Conservation (phyloP, 306 rosid genomes). For the Begonia fuchsioides region DNA sequence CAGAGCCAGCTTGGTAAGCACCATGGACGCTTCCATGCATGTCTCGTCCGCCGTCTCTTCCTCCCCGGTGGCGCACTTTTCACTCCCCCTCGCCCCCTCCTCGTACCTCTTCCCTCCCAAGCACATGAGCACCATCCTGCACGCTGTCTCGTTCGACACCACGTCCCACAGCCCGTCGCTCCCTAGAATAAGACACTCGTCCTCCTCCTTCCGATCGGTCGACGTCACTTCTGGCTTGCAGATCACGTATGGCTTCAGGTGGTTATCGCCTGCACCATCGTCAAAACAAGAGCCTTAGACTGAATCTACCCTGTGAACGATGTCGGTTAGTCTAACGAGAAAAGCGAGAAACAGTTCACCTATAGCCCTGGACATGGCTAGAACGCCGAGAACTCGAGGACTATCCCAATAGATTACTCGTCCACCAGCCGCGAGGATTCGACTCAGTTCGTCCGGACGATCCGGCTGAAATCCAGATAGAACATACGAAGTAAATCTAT, state of each 20-base stretch:
- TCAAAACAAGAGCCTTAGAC: not conserved
- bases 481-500: not conserved
- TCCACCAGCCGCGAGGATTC: slow-evolving; percentile 49
- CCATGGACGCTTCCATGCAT: not conserved
- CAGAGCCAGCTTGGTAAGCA: not conserved
- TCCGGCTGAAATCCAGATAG: slow-evolving; percentile 34
- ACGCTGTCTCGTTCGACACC: slow-evolving; percentile 44
- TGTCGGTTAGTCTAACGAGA: no score
- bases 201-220: slow-evolving; percentile 40
- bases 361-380: slow-evolving; percentile 65
- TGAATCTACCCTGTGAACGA: not conserved
- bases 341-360: slow-evolving; percentile 14
- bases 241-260: slow-evolving; percentile 50
- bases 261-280: slow-evolving; percentile 33
- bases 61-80: not conserved
- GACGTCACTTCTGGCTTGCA: slow-evolving; percentile 51
- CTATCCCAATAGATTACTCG: slow-evolving; percentile 60
- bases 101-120: slow-evolving; percentile 17
- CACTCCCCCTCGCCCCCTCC: slow-evolving; percentile 3
- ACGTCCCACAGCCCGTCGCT: slow-evolving; percentile 67
- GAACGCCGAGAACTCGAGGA: slow-evolving; percentile 51
- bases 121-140: slow-evolving; percentile 54
- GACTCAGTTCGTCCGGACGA: slow-evolving; percentile 49
- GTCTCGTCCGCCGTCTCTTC: not conserved
- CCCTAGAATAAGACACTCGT: slow-evolving; percentile 38